Evolutionary conservation across 1,284 basidiomycete genomes (phyloP), one percentile per base, ranked within the genome.

Genomic region (Cryptococcus sp.): DNA sequence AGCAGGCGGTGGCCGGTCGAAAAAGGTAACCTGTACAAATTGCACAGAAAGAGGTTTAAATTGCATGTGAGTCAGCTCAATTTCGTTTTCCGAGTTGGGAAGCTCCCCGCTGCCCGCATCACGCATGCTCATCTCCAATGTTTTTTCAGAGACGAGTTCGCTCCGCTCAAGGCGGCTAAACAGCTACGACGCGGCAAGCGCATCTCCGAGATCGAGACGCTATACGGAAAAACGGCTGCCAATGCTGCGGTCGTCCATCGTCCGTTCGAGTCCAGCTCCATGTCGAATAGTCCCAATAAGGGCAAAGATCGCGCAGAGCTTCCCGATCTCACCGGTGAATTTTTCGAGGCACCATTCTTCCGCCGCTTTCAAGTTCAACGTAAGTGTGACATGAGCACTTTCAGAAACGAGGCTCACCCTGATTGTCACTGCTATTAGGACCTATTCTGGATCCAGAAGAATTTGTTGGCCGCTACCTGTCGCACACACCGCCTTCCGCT

Each of bases 141-240:
- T 40, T 45, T 4, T 59, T 52, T 8, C 75, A 93, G 90, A 27
- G 91, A 93, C 74, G 90, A 76, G 46, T 93, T 90, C 68, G 89
- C 89, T 16, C 88, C 91, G 64, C 85, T 91, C 52, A 93, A 92
- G 71, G 88, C 89, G 3, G 89, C 90, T 56, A 93, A 93, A 78
- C 80, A 90, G 40, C 83, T 93, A 17, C 82, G 91, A 53, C 85
- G 90, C 45, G 91, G 91, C 23, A 85, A 91, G 55, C 84, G 91
- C 30, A 83, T 93, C 16, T 89, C 91, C 64, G 88, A 92, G 79
- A 90, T 91, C 58, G 84, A 85, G 78, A 69, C 70, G 66, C 55
- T 72, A 22, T 72, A 72, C 42, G 71, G 71, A 42, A 68, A 66
- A 54, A 61, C 69, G 3, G 71, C 70, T 5, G 69, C 69, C 3